Evolutionary conservation across 108 stramenopile genomes (phyloP).

Genomic region (Fistulifera pelliculosa): DNA sequence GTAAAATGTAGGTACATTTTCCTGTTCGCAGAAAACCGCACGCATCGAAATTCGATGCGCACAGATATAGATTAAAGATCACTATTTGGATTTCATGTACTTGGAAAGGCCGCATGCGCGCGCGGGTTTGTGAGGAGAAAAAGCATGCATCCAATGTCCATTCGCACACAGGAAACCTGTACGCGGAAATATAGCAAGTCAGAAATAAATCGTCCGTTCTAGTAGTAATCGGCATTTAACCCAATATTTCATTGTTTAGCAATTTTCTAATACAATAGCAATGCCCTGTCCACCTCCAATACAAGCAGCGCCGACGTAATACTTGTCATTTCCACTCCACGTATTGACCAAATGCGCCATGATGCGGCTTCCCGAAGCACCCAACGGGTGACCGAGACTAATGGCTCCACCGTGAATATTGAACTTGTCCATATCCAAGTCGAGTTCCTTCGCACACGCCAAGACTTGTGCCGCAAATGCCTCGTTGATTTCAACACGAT

Average conservation of each 20-base stretch:
- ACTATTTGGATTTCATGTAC: too few species aligned
- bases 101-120: too few species aligned
- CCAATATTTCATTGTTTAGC: background rate
- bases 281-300: slow-evolving; percentile 99
- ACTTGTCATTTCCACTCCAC: slow-evolving; percentile 46
- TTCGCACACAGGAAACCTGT: too few species aligned
- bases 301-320: slow-evolving; percentile 93
- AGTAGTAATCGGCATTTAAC: too few species aligned
- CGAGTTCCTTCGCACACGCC: slow-evolving; percentile 93
- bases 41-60: too few species aligned
- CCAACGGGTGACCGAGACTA: slow-evolving; percentile 89
- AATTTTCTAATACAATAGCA: slow-evolving; percentile 84
- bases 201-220: too few species aligned
- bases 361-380: slow-evolving; percentile 91
- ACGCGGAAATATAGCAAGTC: too few species aligned
- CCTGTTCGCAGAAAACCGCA: too few species aligned
- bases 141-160: too few species aligned
- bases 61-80: too few species aligned
- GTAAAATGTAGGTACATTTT: too few species aligned
- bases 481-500: slow-evolving; percentile 98
- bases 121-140: too few species aligned
- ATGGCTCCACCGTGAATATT: slow-evolving; percentile 95
- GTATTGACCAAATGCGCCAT: slow-evolving; percentile 91
- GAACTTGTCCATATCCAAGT: slow-evolving; percentile 83
- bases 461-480: slow-evolving; percentile 97